These are phyloP conservation scores for Exophiala xenobiotica DNA, from an alignment of 2,329 filamentous ascomycete genomes.

Conservation along the genomic window DNA sequence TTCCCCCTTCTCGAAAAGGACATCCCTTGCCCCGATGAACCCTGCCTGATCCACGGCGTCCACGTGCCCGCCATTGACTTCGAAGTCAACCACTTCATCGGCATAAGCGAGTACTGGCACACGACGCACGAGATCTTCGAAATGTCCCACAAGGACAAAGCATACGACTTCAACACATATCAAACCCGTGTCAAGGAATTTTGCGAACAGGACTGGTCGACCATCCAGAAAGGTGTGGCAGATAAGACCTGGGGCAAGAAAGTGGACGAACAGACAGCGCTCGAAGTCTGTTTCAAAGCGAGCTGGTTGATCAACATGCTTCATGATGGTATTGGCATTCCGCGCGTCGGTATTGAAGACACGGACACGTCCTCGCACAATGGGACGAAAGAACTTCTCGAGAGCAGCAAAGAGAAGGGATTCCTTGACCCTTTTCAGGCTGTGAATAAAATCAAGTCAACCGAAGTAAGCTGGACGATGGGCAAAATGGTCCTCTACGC, in stretches of 20 bases:
- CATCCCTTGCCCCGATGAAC: slow-evolving; percentile 74
- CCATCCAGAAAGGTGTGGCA: slow-evolving; percentile 67
- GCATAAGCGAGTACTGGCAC: slow-evolving; percentile 98
- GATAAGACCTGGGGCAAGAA: slow-evolving; percentile 72
- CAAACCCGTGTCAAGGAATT: slow-evolving; percentile 81
- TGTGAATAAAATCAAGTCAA: slow-evolving; percentile 84
- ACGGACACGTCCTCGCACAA: slow-evolving; percentile 59
- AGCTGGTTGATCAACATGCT: slow-evolving; percentile 97
- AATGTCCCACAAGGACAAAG: slow-evolving; percentile 69
- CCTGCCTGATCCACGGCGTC: slow-evolving; percentile 85
- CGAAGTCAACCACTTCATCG: slow-evolving; percentile 94
- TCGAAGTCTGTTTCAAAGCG: slow-evolving; percentile 94
- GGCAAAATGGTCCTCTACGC: slow-evolving; percentile 97
- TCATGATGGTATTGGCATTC: slow-evolving; percentile 92
- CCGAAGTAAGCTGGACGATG: slow-evolving; percentile 95
- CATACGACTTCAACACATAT: slow-evolving; percentile 88
- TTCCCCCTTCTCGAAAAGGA: slow-evolving; percentile 89
- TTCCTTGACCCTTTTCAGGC: slow-evolving; percentile 86
- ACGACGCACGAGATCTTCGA: slow-evolving; percentile 93
- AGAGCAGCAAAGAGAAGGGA: slow-evolving; percentile 69
- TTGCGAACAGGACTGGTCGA: slow-evolving; percentile 78
- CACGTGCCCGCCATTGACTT: slow-evolving; percentile 97
- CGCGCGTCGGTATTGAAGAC: slow-evolving; percentile 75
- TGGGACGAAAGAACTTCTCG: slow-evolving; percentile 67
- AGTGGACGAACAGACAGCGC: slow-evolving; percentile 69